Percentiles rank a stretch among this genome's conserved stretches.
These are phyloP conservation scores for Colletotrichum abscissum DNA, from an alignment of 2,329 filamentous ascomycete species.

Conservation along the genomic window DNA sequence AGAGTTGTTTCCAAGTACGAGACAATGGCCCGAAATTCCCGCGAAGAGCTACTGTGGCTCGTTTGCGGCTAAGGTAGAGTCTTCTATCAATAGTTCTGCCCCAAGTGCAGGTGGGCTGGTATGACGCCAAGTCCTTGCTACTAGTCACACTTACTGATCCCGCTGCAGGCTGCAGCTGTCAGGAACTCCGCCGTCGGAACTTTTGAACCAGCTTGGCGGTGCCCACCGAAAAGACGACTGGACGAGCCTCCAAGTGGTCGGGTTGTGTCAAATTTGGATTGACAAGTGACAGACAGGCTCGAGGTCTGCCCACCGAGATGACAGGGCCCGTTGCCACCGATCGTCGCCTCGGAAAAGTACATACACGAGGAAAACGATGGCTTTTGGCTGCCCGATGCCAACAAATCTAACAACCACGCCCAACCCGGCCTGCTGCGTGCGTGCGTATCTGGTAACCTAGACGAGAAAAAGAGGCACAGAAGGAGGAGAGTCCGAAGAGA, in stretches of 20 bases:
- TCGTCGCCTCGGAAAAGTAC: slow-evolving; percentile 5
- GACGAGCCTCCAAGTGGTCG: background rate
- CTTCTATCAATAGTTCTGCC: background rate
- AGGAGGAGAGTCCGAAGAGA: background rate
- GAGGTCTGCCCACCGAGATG: background rate
- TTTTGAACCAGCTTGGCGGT: slow-evolving; percentile 20
- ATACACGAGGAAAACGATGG: background rate
- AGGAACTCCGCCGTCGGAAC: slow-evolving; percentile 28
- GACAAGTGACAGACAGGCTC: slow-evolving; percentile 32
- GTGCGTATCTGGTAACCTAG: background rate
- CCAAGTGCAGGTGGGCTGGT: background rate
- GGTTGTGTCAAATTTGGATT: slow-evolving; percentile 10
- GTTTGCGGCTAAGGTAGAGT: background rate
- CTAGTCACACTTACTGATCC: background rate
- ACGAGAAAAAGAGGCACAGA: background rate
- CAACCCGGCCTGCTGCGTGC: background rate
- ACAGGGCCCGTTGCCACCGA: slow-evolving; percentile 24
- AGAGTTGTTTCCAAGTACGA: background rate
- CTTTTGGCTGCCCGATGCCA: background rate
- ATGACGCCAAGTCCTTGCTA: slow-evolving; percentile 10
- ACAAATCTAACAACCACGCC: too few relatives aligned
- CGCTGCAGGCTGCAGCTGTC: background rate
- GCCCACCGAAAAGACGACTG: background rate
- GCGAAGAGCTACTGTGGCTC: background rate
- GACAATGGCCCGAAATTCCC: background rate